Evolutionary conservation across 2,329 filamentous ascomycete genomes (phyloP), one percentile per base, ranked within the genome.

Genomic region (Periconia sp.): DNA sequence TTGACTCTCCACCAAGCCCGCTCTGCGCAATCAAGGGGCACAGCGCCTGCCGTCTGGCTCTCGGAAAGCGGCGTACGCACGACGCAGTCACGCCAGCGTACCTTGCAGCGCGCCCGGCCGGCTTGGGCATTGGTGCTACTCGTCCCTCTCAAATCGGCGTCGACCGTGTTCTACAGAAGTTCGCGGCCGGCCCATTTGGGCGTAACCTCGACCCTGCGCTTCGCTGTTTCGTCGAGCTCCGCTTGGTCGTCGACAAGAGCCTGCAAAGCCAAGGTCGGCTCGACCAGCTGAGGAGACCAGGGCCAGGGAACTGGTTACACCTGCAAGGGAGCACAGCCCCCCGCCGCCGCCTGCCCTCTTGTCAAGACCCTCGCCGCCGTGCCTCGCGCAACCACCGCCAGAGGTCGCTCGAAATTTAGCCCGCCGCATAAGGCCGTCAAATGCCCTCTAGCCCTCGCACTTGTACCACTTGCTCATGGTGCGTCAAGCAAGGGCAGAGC

Each of bases 21-120:
- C 38, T 24, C 52, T 58, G 49, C 64, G 64, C 59, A 53, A 52
- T 43, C 61, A 59, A 68, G 61, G 63, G 63, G 56, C 46, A 47
- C 43, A 50, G 53, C 59, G 53, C 54, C 56, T 58, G 59, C 46
- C 46, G 49, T 54, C 54, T 52, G 57, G 52, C 59, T 58, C 57
- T 56, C 52, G 56, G 53, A 56, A 55, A 47, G 48, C 48, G 53
- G 57, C 56, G 52, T 53, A 53, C 31, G 42, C 38, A 40, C 12
- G 12, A 13, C 25, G 25, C 25, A n/a, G 12, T 13, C 4, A n/a
- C 15, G 25, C 25, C 53, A 56, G 37, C 46, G 65, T 68, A 63
- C 65, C 66, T 68, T 67, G 65, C 66, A 68, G 65, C 52, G 38
- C 35, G n/a, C 50, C 50, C 50, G 44, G 46, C 53, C 37, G 45